Base-by-base conservation (phyloP, 257 asterid genomes). In the Eucommia ulmoides region DNA sequence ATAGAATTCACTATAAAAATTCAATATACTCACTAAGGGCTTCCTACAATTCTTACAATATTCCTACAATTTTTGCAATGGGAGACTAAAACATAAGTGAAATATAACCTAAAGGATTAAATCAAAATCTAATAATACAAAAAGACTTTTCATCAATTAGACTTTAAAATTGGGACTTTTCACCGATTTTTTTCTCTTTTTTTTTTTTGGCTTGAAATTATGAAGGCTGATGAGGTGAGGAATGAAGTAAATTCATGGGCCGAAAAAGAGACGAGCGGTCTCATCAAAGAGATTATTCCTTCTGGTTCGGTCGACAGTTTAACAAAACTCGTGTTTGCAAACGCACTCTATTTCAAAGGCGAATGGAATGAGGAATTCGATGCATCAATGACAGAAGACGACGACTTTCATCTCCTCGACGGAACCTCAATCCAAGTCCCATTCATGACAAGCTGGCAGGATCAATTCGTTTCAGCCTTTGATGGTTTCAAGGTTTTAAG, bases 261-360 rank as follows among this genome's bases (percentile, higher is more conserved):
- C 21, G 72, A 65, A 41, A 63, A 63, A 16, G 55, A 45, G 58
- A 72, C 78, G 21, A 60, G 41, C 17, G 71, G 78, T 20, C 64
- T 67, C 3, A 60, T 72, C 52, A 67, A 67, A 51, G 68, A 67
- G 7, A 59, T 71, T 33, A 70, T 71, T 48, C 74, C 74, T 45
- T 18, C 62, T 23, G 62, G 41, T 45, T 38, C 75, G 0, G 51
- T 73, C 1, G 56, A 54, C 59, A 24, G 22, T 55, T 7, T 44
- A 41, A 63, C 67, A 1, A 54, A 63, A 41, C 62, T 73, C 35
- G 19, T 73, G 18, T 58, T 73, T 41, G 75, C 70, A 54, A 68
- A 65, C 58, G 79, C 73, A 10, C 20, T 73, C 24, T 68, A 68
- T 46, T 68, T 61, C 7, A 68, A 73, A 61, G 75, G 75, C 57